Evolutionary conservation across 768 basidiomycete species (phyloP), one percentile per base, ranked within the genome.

Genomic region (Boletus rufocinnamomeus): DNA sequence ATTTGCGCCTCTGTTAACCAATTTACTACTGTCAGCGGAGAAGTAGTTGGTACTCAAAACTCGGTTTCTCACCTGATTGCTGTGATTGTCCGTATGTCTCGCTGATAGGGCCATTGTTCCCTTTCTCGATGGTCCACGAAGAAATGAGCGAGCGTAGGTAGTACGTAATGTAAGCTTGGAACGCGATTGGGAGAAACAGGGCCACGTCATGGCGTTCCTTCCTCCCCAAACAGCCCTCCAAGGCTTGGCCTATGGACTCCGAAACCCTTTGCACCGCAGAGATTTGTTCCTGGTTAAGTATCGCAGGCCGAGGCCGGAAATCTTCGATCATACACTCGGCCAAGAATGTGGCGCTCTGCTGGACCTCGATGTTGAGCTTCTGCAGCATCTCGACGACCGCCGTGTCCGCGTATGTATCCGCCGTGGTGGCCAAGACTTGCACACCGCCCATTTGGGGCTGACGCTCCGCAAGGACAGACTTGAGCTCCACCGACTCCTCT

Each of bases 341-440:
- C n/a, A 64, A 57, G 7, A 49, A 17, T 5, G 44, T 52, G 0
- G 63, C 40, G 30, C 25, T 50, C 27, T 57, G 52, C 19, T 60
- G 63, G 19, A 61, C 50, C 49, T 61, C 58, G 6, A 43, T 41
- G 32, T 64, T 64, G 27, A 64, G 55, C 32, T 52, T 57, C 43
- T 38, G 50, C 16, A 64, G 23, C 27, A 28, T 32, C 54, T 52
- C 30, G 27, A 47, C 19, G 17, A 63, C 34, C 38, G 4, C 16
- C 38, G 44, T 23, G 27, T 64, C 55, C 6, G 63, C 41, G 4
- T 56, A 44, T 2, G 17, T 54, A 38, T 63, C 61, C 19, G 51
- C 61, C 2, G 56, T 49, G 23, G 44, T 28, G 35, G 58, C 28
- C 16, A 62, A 50, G 21, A 32, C 48, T 17, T 46, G 48, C 16